These are phyloP conservation scores for Arctostaphylos glauca DNA, from an alignment of 148 eudicot species.

Conservation along the genomic window DNA sequence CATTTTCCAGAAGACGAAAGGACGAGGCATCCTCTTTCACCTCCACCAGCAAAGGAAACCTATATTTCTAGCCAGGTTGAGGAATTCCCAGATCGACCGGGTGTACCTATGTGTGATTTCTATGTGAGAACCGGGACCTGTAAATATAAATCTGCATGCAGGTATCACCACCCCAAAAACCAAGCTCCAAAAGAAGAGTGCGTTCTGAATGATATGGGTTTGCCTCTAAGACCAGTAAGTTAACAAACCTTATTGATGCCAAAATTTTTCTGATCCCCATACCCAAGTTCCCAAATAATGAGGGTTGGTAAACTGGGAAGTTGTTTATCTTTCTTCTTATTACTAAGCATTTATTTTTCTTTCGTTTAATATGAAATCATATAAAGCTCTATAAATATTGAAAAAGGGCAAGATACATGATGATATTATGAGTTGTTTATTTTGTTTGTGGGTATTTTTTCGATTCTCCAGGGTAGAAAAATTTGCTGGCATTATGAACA, in stretches of 20 bases:
- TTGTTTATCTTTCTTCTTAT: background rate
- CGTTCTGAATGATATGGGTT: slow-evolving; percentile 38
- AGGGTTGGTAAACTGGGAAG: background rate
- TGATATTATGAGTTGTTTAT: background rate
- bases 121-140: slow-evolving; percentile 62
- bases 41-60: slow-evolving; percentile 24
- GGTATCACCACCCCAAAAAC: slow-evolving; percentile 54
- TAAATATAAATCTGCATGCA: slow-evolving; percentile 47
- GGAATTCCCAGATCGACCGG: slow-evolving; percentile 63
- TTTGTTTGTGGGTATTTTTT: background rate
- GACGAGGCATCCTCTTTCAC: slow-evolving; percentile 18
- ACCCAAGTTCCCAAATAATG: background rate
- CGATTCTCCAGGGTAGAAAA: slow-evolving; percentile 46
- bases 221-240: slow-evolving; percentile 63
- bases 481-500: slow-evolving; percentile 52
- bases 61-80: slow-evolving; percentile 30
- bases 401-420: background rate
- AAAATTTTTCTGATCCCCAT: background rate
- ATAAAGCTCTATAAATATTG: background rate
- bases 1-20: slow-evolving; percentile 22
- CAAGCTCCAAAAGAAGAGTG: slow-evolving; percentile 23
- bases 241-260: background rate
- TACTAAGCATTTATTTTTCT: background rate
- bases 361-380: background rate
- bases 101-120: slow-evolving; percentile 51